Conservation (phyloP, 441 rosid species). For the Euphorbia celastroides region DNA sequence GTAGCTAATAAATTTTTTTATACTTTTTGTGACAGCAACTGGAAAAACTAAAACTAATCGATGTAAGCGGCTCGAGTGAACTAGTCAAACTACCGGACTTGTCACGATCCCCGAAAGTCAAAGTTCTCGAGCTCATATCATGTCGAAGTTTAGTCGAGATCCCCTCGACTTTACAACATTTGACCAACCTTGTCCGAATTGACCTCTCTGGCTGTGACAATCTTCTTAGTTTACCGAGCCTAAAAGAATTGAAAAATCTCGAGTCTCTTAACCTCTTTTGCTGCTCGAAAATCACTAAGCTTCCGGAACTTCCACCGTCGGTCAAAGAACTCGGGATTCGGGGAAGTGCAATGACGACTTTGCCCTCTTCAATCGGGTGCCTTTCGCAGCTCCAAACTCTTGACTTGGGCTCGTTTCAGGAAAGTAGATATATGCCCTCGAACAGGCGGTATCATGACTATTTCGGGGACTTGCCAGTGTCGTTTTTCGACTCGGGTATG, state of each 20-base stretch:
- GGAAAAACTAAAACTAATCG: constrained; percentile 4
- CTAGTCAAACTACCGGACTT: constrained; percentile 7
- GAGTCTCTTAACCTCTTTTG: neutral
- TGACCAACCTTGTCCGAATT: neutral
- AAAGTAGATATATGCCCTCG: neutral
- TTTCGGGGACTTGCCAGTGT: neutral
- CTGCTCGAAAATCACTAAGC: neutral
- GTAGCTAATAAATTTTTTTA: neutral
- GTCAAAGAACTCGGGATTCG: neutral
- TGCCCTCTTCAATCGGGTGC: neutral
- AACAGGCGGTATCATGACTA: neutral
- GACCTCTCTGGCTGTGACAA: neutral
- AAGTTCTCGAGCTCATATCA: neutral
- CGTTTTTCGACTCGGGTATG: neutral
- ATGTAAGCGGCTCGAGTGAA: neutral
- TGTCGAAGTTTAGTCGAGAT: constrained; percentile 14
- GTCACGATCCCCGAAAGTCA: constrained; percentile 1
- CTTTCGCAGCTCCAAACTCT: neutral
- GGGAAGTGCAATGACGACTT: neutral
- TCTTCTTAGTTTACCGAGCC: neutral
- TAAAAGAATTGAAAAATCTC: neutral
- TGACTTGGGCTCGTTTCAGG: neutral
- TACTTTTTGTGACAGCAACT: neutral
- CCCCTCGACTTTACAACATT: neutral
- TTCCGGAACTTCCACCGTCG: neutral